Conservation (phyloP, 768 basidiomycete genomes). For the Rhodotorula paludigena region DNA sequence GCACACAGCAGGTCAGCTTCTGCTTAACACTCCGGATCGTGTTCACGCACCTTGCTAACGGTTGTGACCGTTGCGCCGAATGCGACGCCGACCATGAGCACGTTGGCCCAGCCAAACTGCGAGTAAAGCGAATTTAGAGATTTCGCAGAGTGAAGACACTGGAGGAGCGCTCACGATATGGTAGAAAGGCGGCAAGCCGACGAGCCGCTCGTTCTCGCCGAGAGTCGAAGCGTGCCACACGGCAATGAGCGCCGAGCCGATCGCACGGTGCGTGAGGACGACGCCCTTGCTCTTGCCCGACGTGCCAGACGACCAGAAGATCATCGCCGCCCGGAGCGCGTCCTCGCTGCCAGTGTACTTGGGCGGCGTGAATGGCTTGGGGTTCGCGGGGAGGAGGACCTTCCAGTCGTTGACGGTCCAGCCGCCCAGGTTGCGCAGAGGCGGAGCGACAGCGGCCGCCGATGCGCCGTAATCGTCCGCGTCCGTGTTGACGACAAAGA, state of each 20-base stretch:
- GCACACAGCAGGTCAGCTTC: too few species aligned
- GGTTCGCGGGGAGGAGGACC: conserved; percentile 17
- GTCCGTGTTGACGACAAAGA: conserved; percentile 38
- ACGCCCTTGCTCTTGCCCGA: conserved; percentile 44
- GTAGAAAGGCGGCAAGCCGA: conserved; percentile 43
- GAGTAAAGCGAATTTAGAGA: neutral
- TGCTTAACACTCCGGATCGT: too few species aligned
- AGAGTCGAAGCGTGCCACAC: conserved; percentile 40
- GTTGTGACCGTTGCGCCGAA: conserved; percentile 40
- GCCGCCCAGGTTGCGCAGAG: conserved; percentile 1
- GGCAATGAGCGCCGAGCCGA: conserved; percentile 34
- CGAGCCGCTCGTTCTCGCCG: conserved; percentile 34
- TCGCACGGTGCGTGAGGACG: conserved; percentile 40
- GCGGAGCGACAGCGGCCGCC: neutral
- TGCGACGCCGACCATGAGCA: conserved; percentile 36
- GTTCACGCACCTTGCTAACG: too few species aligned
- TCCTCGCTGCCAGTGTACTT: conserved; percentile 31
- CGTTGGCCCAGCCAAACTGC: conserved; percentile 39
- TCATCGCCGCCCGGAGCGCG: conserved; percentile 39
- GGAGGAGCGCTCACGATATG: conserved; percentile 29
- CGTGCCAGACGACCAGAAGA: conserved; percentile 43
- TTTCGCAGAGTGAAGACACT: neutral
- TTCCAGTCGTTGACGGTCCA: conserved; percentile 38
- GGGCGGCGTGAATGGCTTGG: conserved; percentile 20
- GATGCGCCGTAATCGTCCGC: conserved; percentile 39